Evolutionary conservation across 2,329 filamentous ascomycete species (phyloP), one percentile per base, ranked within the genome.

Genomic region (Stemphylium vesicarium): DNA sequence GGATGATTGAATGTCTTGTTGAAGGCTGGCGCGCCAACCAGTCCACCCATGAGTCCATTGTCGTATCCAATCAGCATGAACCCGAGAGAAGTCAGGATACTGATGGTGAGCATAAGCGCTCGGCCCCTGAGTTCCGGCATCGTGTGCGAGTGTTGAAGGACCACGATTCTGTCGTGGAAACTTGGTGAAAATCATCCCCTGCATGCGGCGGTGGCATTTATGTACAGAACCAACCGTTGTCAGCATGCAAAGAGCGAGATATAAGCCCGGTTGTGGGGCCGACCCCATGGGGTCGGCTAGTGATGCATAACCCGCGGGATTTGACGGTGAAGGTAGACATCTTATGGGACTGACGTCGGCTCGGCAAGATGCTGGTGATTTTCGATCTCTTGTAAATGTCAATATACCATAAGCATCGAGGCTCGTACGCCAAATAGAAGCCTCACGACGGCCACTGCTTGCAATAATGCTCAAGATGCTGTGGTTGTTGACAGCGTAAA

Each of bases 11-110:
- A 62, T 2, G 59, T 60, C 42, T 36, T 59, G 60, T 9, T 84
- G 64, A 88, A 89, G n/a, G 80, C 78, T 18, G 82, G 77, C 68
- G 92, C 82, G 7, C 88, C 90, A 49, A 92, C 78, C 59, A 92
- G 85, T 22, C 66, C 66, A 4, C 62, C 88, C 81, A 89, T 91
- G n/a, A 90, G 86, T 64, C 88, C 88, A 57, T 77, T 66, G 68
- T 91, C 88, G 85, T 82, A 84, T 29, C 82, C 82, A 56, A 64
- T 61, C 4, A 64, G 35, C 61, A 64, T 64, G 44, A 84, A 81
- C 12, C 61, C 59, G 13, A 62, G 50, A 9, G 59, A 64, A 22
- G 59, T 64, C 26, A 64, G 29, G 22, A 62, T 37, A 53, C 56
- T 64, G 46, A 64, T 46, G 4, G 61, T 62, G 45, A 64, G 52